Evolutionary conservation across 495 filamentous ascomycete species (phyloP).

Genomic region (Cudoniella acicularis): DNA sequence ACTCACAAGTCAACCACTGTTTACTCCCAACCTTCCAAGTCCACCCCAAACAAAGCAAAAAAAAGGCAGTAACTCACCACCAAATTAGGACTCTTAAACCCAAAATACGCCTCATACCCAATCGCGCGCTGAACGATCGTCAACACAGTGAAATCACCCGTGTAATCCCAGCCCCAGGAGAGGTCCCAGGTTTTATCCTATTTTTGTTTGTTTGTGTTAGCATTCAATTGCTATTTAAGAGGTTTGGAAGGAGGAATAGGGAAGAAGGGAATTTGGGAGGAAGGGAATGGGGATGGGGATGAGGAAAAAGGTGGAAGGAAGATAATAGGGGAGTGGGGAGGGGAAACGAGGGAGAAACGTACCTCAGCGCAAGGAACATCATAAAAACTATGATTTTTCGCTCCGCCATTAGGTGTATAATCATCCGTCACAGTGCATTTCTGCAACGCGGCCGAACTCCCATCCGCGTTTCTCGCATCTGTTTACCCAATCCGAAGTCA

Average conservation of each 20-base stretch:
- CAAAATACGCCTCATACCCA: conserved; percentile 10
- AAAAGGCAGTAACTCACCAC: no score
- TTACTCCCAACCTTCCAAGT: no score
- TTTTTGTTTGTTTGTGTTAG: not conserved
- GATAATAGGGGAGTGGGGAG: no score
- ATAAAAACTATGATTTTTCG: not conserved
- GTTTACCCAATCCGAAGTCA: no score
- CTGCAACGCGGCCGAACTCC: not conserved
- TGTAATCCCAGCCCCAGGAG: conserved; percentile 20
- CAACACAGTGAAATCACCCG: conserved; percentile 16
- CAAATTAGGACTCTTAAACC: conserved; percentile 16
- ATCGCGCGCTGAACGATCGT: conserved; percentile 7
- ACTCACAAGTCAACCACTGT: no score
- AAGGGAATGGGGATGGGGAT: not conserved
- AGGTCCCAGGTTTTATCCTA: conserved; percentile 6
- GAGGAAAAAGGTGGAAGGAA: not conserved
- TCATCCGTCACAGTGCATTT: not conserved
- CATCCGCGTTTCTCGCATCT: not conserved
- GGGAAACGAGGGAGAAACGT: not conserved
- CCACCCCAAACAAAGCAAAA: no score
- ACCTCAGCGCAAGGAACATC: not conserved
- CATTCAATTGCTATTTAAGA: conserved; percentile 5
- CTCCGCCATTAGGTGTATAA: not conserved
- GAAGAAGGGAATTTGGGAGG: not conserved
- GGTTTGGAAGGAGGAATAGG: not conserved